phyloP scores from a whole-genome alignment of 371 early-diverging fungal species.

The Mortierella sp. region DNA sequence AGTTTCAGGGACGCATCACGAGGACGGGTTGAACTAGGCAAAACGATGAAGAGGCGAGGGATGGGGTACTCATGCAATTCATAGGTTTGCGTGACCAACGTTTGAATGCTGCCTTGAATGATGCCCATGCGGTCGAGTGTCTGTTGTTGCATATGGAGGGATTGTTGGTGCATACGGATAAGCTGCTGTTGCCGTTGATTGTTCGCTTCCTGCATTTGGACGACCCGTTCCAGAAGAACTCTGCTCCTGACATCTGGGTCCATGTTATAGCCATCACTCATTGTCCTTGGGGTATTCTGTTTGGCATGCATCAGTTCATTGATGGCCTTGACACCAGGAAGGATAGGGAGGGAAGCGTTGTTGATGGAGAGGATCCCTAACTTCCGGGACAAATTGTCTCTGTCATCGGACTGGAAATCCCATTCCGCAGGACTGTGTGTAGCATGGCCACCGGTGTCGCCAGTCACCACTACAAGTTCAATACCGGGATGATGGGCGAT shows the following conservation, averaged over 20 bases:
- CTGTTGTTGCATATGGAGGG: slow-evolving; percentile 16
- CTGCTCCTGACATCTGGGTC: too few species aligned
- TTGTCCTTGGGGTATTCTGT: too few species aligned
- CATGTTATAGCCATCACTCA: too few species aligned
- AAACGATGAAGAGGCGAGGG: slow-evolving; percentile 20
- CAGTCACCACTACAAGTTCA: neutral
- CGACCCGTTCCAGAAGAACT: too few species aligned
- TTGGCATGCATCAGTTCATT: too few species aligned
- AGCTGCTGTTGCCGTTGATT: neutral
- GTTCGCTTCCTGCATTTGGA: slow-evolving; percentile 2
- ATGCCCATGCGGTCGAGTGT: slow-evolving; percentile 11
- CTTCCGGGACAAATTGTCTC: too few species aligned
- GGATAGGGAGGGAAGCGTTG: too few species aligned
- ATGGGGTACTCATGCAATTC: slow-evolving; percentile 21
- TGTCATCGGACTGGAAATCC: too few species aligned
- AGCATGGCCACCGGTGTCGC: neutral
- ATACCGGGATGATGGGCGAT: neutral
- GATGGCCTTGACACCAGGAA: too few species aligned
- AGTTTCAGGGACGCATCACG: neutral
- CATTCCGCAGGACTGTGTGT: neutral
- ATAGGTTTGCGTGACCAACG: slow-evolving; percentile 11
- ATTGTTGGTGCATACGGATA: slow-evolving; percentile 7
- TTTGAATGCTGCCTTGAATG: slow-evolving; percentile 7
- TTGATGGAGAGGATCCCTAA: too few species aligned
- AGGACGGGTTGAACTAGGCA: neutral